Base-by-base conservation (phyloP, 2,329 filamentous ascomycete genomes). In the Pseudogymnoascus sp. region DNA sequence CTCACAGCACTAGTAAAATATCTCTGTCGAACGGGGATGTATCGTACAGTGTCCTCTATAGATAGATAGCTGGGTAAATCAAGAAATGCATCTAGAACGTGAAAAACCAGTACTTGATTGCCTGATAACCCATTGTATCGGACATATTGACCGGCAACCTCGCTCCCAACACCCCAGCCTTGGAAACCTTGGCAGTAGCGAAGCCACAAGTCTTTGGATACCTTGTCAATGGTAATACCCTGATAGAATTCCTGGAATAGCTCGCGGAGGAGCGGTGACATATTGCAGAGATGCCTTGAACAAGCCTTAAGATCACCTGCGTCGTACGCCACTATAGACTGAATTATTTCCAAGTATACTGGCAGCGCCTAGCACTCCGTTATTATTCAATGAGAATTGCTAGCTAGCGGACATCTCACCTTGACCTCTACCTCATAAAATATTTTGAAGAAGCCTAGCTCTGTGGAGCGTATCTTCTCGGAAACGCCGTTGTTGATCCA, bases 51-150 rank as follows among this genome's bases (percentile, higher is more conserved):
- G 2, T 67, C 64, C 20, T 65, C 60, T 14, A 63, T 60, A 2
- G 61, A 57, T 37, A 75, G 65, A 59, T 75, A 76, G 9, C 58
- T 62, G 6, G 69, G 68, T 18, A 74, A 38, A 1, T 71, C 72
- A 9, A 75, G 62, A 60, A 75, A 74, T 2, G 72, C 72, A 62
- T 76, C 74, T 6, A 76, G 33, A 1, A 68, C 69, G 59, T 72
- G 70, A 54, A 74, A 74, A 14, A 75, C 54, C 9, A 74, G 62
- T 1, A 72, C 59, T 41, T 75, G 73, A 58, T 73, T 75, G 0
- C 72, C 74, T 39, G 68, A 71, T 6, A 75, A 65, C 22, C 74
- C 74, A 61, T 74, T 70, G 50, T 67, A 74, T 50, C 72, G 69
- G 22, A 69, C 63, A 41, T 61, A 68, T 58, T 69, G 64, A 3